Percentiles rank a stretch among this genome's conserved stretches.
phyloP scores from a whole-genome alignment of 441 rosid genomes.

The Eruca vesicaria region DNA sequence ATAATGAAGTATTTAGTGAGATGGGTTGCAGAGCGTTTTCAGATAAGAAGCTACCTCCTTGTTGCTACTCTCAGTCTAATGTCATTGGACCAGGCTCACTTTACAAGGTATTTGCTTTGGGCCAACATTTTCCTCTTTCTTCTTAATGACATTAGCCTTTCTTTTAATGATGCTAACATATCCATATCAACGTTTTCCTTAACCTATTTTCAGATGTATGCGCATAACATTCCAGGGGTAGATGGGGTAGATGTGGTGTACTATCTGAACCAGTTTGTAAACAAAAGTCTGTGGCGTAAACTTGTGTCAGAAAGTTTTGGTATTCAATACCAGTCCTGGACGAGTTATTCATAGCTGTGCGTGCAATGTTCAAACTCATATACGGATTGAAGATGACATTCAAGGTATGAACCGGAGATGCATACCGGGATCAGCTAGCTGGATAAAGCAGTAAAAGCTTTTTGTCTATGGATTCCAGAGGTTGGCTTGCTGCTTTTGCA shows the following conservation, averaged over 20 bases:
- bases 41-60: constrained; percentile 7
- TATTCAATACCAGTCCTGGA: not conserved
- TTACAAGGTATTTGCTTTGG: constrained; percentile 13
- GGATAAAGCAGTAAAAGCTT: constrained; percentile 1
- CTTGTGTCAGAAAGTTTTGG: constrained; percentile 4
- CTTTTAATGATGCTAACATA: not conserved
- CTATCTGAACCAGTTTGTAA: not conserved
- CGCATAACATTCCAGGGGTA: not conserved
- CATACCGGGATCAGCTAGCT: not conserved
- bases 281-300: not conserved
- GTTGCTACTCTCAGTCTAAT: constrained; percentile 16
- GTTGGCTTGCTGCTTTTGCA: not conserved
- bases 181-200: not conserved
- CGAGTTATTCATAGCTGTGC: not conserved
- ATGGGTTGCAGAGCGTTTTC: constrained; percentile 9
- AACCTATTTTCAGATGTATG: not conserved
- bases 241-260: too few relatives aligned
- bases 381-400: not conserved
- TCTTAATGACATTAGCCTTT: not conserved
- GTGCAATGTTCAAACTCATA: not conserved
- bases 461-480: not conserved
- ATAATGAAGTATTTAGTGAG: constrained; percentile 9
- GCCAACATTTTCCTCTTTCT: not conserved
- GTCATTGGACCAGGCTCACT: constrained; percentile 11
- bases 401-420: constrained; percentile 7